These are phyloP conservation scores for Lolium perenne DNA, from an alignment of 176 grass and related monocot genomes.

Conservation along the genomic window DNA sequence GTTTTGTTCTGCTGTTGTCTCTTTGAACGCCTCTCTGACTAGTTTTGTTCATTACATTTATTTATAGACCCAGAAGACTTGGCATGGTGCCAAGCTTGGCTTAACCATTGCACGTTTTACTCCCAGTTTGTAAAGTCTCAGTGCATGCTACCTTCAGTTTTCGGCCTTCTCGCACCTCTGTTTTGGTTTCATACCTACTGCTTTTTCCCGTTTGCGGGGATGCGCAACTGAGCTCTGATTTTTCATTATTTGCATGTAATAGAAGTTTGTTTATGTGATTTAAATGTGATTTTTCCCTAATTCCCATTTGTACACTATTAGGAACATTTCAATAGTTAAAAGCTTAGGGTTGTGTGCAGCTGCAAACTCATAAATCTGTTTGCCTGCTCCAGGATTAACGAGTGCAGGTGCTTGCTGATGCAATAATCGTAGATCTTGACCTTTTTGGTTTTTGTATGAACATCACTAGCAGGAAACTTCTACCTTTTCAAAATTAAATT, in stretches of 20 bases:
- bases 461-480: neutral
- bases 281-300: neutral
- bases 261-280: neutral
- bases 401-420: neutral
- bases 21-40: neutral
- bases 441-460: neutral
- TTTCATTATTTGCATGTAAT: neutral
- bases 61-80: neutral
- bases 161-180: neutral
- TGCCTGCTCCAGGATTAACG: constrained; percentile 8
- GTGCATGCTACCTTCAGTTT: neutral
- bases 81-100: neutral
- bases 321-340: neutral
- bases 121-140: neutral
- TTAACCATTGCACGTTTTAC: neutral
- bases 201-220: no score
- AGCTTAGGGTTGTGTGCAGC: neutral
- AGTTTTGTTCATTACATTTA: neutral
- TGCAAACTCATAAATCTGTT: neutral
- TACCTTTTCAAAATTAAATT: neutral
- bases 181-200: neutral
- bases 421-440: neutral
- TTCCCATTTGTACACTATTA: neutral
- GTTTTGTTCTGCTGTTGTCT: neutral
- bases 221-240: neutral